Conservation (phyloP, 2,329 filamentous ascomycete genomes). For the Didymella sp. region DNA sequence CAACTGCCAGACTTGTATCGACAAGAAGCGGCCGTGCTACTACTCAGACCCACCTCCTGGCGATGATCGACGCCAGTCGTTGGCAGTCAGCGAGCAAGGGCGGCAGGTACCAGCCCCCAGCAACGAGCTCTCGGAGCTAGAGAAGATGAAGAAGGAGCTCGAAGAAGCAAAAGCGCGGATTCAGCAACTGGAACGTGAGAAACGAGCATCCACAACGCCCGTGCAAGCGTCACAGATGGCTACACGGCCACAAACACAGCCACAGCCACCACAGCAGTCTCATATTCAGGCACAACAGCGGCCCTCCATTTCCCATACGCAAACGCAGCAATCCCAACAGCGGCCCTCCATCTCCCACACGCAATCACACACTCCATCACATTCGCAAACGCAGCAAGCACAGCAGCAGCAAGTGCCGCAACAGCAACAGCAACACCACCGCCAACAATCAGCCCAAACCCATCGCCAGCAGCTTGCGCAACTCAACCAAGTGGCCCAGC, state of each 20-base stretch:
- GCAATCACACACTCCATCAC: slow-evolving; percentile 26
- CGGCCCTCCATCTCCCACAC: slow-evolving; percentile 15
- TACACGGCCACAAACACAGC: slow-evolving; percentile 27
- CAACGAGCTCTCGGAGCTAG: slow-evolving; percentile 39
- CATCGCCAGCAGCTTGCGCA: slow-evolving; percentile 36
- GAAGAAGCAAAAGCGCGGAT: slow-evolving; percentile 49
- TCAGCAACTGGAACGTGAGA: slow-evolving; percentile 42
- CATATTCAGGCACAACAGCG: slow-evolving; percentile 3
- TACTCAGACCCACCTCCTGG: slow-evolving; percentile 34
- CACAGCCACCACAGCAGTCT: slow-evolving; percentile 26
- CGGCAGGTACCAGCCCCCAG: slow-evolving; percentile 29
- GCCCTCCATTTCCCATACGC: slow-evolving; percentile 15
- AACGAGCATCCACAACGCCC: slow-evolving; percentile 38
- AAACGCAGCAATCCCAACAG: slow-evolving; percentile 28
- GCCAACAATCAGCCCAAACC: slow-evolving; percentile 20
- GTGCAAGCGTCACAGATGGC: slow-evolving; percentile 34
- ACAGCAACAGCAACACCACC: slow-evolving; percentile 26
- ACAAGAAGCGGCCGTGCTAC: slow-evolving; percentile 46
- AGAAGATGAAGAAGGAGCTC: slow-evolving; percentile 45
- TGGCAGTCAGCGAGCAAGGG: slow-evolving; percentile 21
- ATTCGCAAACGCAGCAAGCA: slow-evolving; percentile 24
- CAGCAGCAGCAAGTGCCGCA: slow-evolving; percentile 7
- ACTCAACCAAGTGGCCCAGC: slow-evolving; percentile 28
- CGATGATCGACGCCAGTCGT: slow-evolving; percentile 31
- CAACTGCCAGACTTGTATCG: slow-evolving; percentile 43